phyloP scores from a whole-genome alignment of 2,329 filamentous ascomycete genomes.

The Cucurbitaria berberidis region DNA sequence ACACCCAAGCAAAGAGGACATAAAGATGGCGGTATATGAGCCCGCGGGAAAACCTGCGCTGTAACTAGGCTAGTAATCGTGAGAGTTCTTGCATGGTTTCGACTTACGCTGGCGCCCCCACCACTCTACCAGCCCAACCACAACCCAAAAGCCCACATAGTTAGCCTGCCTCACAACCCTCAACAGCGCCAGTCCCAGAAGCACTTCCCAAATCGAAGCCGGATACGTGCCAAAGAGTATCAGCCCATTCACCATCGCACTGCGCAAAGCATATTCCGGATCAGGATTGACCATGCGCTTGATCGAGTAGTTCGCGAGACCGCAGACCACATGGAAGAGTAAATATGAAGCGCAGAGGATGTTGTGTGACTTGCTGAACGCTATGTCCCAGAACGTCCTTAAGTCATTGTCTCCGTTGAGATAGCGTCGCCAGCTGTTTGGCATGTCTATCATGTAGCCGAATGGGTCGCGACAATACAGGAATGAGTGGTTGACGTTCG shows the following conservation, averaged over 20 bases:
- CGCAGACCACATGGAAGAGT: conserved; percentile 2
- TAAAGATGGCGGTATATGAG: no score
- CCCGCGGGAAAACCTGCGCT: no score
- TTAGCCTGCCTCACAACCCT: conserved; percentile 7
- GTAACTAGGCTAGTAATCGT: no score
- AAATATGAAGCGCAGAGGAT: conserved; percentile 1
- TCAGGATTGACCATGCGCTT: conserved; percentile 4
- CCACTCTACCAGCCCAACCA: conserved; percentile 4
- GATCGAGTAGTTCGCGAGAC: conserved; percentile 2
- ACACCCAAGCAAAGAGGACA: no score
- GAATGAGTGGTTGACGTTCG: conserved; percentile 2
- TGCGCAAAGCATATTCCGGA: neutral
- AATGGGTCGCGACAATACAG: conserved; percentile 5
- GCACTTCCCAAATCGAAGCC: neutral
- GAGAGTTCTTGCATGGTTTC: no score
- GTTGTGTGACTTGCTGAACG: neutral
- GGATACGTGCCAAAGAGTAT: conserved; percentile 1
- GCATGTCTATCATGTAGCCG: conserved; percentile 1
- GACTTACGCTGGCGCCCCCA: no score
- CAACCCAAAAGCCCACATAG: conserved; percentile 1
- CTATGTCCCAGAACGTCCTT: no score
- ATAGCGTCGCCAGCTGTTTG: no score
- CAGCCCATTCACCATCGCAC: neutral
- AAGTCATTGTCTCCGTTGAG: no score
- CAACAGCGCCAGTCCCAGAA: conserved; percentile 1